These are phyloP conservation scores for Mycogone perniciosa DNA, from an alignment of 2,329 filamentous ascomycete species.

Conservation along the genomic window DNA sequence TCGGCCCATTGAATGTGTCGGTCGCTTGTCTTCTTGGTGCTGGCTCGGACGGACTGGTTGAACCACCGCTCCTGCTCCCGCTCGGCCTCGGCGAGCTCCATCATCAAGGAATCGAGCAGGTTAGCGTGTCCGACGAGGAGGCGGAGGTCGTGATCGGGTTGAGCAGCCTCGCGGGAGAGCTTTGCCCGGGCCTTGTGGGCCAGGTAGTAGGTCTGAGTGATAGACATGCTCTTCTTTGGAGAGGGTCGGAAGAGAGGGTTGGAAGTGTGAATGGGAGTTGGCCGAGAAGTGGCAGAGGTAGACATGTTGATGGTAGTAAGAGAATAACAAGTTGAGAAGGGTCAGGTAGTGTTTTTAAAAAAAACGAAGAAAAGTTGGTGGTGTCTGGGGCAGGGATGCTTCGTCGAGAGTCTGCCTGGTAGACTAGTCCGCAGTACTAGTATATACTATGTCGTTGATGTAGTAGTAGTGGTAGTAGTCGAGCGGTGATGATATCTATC, in stretches of 20 bases:
- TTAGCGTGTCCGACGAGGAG: constrained; percentile 97
- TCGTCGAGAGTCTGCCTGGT: constrained; percentile 8
- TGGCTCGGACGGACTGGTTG: constrained; percentile 78
- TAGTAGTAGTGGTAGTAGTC: background rate
- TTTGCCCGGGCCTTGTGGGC: constrained; percentile 94
- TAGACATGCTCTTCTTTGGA: constrained; percentile 81
- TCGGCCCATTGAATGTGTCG: constrained; percentile 86
- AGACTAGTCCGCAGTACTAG: constrained; percentile 12
- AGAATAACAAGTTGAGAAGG: constrained; percentile 4
- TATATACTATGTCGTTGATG: constrained; percentile 5
- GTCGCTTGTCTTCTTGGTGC: constrained; percentile 56
- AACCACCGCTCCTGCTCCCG: constrained; percentile 96
- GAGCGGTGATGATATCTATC: background rate
- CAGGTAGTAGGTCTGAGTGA: constrained; percentile 97
- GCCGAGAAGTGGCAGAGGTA: constrained; percentile 22
- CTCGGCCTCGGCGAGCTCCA: constrained; percentile 85
- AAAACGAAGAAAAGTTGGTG: background rate
- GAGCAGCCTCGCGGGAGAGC: constrained; percentile 86
- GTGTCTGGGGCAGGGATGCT: constrained; percentile 24
- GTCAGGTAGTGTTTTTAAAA: background rate
- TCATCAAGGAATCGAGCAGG: constrained; percentile 92
- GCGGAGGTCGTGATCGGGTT: constrained; percentile 88
- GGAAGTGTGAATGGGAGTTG: constrained; percentile 20
- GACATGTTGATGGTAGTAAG: constrained; percentile 24
- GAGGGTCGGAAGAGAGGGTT: constrained; percentile 27